Evolutionary conservation across 73 alveolate genomes (phyloP).

Genomic region (Chromera velia): DNA sequence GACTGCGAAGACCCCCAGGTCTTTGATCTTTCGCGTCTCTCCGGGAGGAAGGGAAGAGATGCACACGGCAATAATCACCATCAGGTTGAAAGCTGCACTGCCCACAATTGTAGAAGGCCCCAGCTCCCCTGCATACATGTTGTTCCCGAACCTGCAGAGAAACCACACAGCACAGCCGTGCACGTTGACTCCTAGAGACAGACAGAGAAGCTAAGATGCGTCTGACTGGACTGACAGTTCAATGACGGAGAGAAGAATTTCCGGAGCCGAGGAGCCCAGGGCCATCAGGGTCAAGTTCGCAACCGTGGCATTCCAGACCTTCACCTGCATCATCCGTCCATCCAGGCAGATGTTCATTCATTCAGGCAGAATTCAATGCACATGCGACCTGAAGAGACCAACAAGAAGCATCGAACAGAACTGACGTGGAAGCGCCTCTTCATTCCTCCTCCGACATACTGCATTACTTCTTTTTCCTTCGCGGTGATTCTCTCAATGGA

Average conservation of each 20-base stretch:
- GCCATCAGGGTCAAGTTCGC: slow-evolving; percentile 71
- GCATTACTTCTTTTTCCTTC: slow-evolving; percentile 9
- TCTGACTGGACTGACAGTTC: no score
- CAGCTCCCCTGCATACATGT: slow-evolving; percentile 49
- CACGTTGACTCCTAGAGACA: no score
- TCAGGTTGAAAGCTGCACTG: slow-evolving; percentile 33
- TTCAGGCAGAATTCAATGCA: no score
- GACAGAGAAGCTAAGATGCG: no score
- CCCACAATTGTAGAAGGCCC: slow-evolving; percentile 69
- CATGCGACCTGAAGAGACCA: no score
- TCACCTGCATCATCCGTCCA: no score
- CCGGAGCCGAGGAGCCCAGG: slow-evolving; percentile 68
- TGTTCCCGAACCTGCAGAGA: no score
- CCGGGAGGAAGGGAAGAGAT: slow-evolving; percentile 58
- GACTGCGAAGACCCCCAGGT: slow-evolving; percentile 47
- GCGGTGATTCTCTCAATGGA: slow-evolving; percentile 38
- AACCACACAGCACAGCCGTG: no score
- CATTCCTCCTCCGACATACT: background rate
- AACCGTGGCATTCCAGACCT: slow-evolving; percentile 71
- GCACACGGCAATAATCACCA: slow-evolving; percentile 52
- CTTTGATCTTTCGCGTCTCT: slow-evolving; percentile 48
- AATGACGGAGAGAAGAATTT: slow-evolving; percentile 55
- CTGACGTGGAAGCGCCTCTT: background rate
- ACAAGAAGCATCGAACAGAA: no score
- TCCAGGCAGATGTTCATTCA: no score